Evolutionary conservation across 2,329 filamentous ascomycete species (phyloP).

Genomic region (Mycosphaerella sp.): DNA sequence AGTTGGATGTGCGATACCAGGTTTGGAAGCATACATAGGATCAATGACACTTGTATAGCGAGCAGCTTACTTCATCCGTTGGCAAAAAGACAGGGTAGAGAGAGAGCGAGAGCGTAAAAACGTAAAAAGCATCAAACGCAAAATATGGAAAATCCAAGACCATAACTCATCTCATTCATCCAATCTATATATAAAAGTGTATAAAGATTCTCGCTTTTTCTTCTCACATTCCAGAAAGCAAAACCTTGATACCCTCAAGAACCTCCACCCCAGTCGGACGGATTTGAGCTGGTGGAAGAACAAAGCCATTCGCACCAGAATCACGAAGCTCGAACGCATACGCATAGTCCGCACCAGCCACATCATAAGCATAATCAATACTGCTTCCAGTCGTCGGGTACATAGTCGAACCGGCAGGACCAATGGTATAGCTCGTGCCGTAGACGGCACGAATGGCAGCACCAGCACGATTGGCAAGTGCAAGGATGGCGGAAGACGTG

Average conservation of each 20-base stretch:
- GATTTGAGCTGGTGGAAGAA: constrained; percentile 47
- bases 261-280: constrained; percentile 44
- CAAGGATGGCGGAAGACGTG: constrained; percentile 45
- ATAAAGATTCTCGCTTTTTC: background rate
- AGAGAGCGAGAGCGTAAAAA: too few relatives aligned
- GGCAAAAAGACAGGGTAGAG: too few relatives aligned
- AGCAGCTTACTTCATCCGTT: too few relatives aligned
- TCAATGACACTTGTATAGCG: too few relatives aligned
- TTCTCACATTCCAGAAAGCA: constrained; percentile 16
- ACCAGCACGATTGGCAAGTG: constrained; percentile 47
- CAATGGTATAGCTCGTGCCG: constrained; percentile 39
- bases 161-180: too few relatives aligned
- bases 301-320: constrained; percentile 45
- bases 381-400: constrained; percentile 50
- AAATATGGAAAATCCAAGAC: too few relatives aligned
- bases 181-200: too few relatives aligned
- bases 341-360: constrained; percentile 39
- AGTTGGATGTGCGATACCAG: too few relatives aligned
- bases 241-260: constrained; percentile 38
- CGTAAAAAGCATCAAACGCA: too few relatives aligned
- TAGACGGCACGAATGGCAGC: constrained; percentile 53
- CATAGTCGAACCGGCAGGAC: constrained; percentile 45
- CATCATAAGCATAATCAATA: constrained; percentile 42
- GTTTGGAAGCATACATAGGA: too few relatives aligned
- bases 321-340: constrained; percentile 49